Conservation (phyloP, 2,329 filamentous ascomycete genomes). For the Epichloe hybrida region DNA sequence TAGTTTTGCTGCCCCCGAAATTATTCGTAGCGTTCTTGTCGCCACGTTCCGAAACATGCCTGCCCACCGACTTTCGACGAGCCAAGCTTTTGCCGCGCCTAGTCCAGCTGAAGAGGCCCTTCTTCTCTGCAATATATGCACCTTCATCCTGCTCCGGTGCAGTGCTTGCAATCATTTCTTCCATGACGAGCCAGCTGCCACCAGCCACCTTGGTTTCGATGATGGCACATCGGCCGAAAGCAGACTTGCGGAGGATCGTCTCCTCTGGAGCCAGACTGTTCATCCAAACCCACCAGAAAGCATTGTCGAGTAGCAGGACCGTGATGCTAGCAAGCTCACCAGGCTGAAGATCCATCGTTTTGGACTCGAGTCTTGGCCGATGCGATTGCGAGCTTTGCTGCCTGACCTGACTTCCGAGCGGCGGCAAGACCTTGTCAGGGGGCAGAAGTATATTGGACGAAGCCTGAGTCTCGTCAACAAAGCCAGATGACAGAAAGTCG, state of each 20-base stretch:
- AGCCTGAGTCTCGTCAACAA: conserved; percentile 61
- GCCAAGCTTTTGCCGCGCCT: conserved; percentile 48
- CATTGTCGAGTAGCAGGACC: conserved; percentile 75
- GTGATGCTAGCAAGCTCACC: conserved; percentile 91
- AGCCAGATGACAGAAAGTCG: conserved; percentile 90
- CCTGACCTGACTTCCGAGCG: conserved; percentile 57
- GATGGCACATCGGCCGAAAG: conserved; percentile 86
- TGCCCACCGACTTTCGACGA: conserved; percentile 58
- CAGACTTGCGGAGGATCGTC: conserved; percentile 69
- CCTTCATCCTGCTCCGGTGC: conserved; percentile 71
- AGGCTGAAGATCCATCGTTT: conserved; percentile 57
- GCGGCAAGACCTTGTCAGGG: conserved; percentile 86
- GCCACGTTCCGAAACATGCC: conserved; percentile 37
- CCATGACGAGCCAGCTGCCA: conserved; percentile 85
- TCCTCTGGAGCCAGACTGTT: conserved; percentile 88
- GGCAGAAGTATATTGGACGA: conserved; percentile 64
- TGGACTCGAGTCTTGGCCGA: conserved; percentile 54
- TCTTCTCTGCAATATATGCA: conserved; percentile 91
- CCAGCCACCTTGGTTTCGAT: conserved; percentile 74
- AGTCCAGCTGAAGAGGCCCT: conserved; percentile 82
- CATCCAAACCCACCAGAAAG: conserved; percentile 99
- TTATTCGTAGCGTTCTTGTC: conserved; percentile 29
- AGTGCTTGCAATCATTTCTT: conserved; percentile 91
- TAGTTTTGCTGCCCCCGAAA: conserved; percentile 56
- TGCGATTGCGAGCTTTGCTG: conserved; percentile 83